Base-by-base conservation (phyloP, 768 basidiomycete species). In the Glaciozyma antarctica region DNA sequence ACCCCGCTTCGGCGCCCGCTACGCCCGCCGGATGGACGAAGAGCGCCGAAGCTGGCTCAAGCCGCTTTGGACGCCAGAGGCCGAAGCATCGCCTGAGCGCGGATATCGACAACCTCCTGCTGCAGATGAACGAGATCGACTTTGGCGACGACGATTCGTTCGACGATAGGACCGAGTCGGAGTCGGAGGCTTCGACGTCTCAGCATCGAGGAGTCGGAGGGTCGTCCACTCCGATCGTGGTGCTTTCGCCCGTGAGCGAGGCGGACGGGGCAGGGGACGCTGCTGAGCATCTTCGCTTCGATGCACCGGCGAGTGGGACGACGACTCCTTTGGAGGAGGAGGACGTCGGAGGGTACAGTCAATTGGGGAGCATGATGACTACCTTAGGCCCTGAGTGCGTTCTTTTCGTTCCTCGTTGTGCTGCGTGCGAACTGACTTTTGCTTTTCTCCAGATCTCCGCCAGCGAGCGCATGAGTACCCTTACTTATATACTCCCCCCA, bases 51-150 rank as follows among this genome's bases (percentile, higher is more conserved):
- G 12, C 51, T 4, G 51, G 51, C 12, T 30, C 62, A 19, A 8
- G 62, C 12, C 53, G 32, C 12, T 26, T 22, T 19, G 54, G 32
- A 38, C 1, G 54, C 5, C 32, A 32, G 34, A 32, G 28, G 32
- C 22, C 55, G 5, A 43, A 60, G 30, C 63, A 56, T 2, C 58
- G 64, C 19, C 21, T 69, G 28, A 63, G 58, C 55, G 64, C 64
- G 9, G 68, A 69, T 45, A 64, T 69, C 34, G 68, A 69, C 44
- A 48, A 55, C 24, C 64, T 69, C 8, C 51, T 69, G 24, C 57
- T 58, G 13, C 68, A 69, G 58, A 65, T 69, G 64, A 57, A 63
- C 49, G 64, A 65, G 17, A 60, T 69, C 38, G 67, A 69, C 47
- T 69, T 69, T 45, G 63, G 61, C 1, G 43, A 55, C 12, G 63